Base-by-base conservation (phyloP, 1,284 basidiomycete species). In the Polyporus tsugae region DNA sequence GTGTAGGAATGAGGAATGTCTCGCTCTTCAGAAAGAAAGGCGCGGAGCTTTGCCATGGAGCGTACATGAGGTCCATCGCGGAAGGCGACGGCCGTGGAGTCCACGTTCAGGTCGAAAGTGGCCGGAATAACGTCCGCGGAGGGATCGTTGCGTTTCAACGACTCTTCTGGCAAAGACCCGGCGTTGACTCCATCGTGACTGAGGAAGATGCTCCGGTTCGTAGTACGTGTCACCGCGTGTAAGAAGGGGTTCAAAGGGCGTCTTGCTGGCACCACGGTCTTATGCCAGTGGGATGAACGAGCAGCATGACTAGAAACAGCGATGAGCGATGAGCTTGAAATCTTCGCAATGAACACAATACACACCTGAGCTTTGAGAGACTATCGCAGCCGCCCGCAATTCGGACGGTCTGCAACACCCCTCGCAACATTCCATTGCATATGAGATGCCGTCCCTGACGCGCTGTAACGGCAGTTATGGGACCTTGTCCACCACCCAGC, bases 371-470 rank as follows among this genome's bases (percentile, higher is more conserved):
- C 36, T 36, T 49, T 15, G 57, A 70, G 53, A 62, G 59, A 41
- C 62, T 74, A 72, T 74, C 77, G 71, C 71, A 75, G 71, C 79
- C 76, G 78, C 77, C 79, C 75, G 72, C 64, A 52, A 73, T 72
- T 76, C 78, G 81, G 80, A 82, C 77, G 80, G 79, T 80, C 78
- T 79, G 79, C 78, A 80, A 72, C 74, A 77, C 73, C 75, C 85
- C 85, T 86, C 83, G 84, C 84, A 79, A 86, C 84, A 86, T 86
- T 84, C 84, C 84, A 86, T 86, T 80, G 82, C 85, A 83, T 81
- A 68, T 65, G 64, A 75, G 52, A 35, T 63, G 64, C 61, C 58
- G 42, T 58, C 65, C 65, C 62, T 57, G 64, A 64, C 53, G 66
- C 62, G 70, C 72, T 62, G 39, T 17, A 22, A 33, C 59, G 41